phyloP scores from a whole-genome alignment of 805 yeast genomes.

The Torulaspora maleeae region DNA sequence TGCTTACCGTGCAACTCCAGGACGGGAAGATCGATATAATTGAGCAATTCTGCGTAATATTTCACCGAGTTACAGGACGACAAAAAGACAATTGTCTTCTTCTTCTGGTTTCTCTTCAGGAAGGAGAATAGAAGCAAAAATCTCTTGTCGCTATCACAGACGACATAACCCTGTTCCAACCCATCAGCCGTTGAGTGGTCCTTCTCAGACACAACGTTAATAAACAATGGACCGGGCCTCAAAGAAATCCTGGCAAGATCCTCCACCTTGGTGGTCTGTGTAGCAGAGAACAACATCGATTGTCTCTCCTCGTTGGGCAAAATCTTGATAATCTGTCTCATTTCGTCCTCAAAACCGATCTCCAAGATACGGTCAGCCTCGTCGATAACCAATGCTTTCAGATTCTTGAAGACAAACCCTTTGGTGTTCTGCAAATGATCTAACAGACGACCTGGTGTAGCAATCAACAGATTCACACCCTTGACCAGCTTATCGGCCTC shows the following conservation, averaged over 20 bases:
- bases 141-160: constrained; percentile 93
- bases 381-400: constrained; percentile 90
- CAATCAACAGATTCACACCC: constrained; percentile 91
- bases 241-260: constrained; percentile 95
- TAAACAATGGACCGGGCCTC: constrained; percentile 88
- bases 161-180: constrained; percentile 96
- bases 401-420: constrained; percentile 90
- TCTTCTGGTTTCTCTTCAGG: constrained; percentile 85
- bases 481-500: constrained; percentile 92
- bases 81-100: constrained; percentile 88
- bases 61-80: constrained; percentile 97
- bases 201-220: constrained; percentile 82
- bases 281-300: constrained; percentile 97
- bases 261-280: constrained; percentile 98
- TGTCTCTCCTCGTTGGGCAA: constrained; percentile 92
- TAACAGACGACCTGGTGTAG: constrained; percentile 95
- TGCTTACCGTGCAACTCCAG: constrained; percentile 96
- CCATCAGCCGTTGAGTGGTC: constrained; percentile 93
- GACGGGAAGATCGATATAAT: constrained; percentile 95
- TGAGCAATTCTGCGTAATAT: constrained; percentile 89
- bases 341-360: constrained; percentile 98
- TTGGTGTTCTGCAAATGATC: constrained; percentile 95
- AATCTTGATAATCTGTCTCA: constrained; percentile 92
- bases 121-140: constrained; percentile 87
- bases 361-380: constrained; percentile 98